Evolutionary conservation across 1,284 basidiomycete genomes (phyloP).

Genomic region (Cutaneotrichosporon arboriforme): DNA sequence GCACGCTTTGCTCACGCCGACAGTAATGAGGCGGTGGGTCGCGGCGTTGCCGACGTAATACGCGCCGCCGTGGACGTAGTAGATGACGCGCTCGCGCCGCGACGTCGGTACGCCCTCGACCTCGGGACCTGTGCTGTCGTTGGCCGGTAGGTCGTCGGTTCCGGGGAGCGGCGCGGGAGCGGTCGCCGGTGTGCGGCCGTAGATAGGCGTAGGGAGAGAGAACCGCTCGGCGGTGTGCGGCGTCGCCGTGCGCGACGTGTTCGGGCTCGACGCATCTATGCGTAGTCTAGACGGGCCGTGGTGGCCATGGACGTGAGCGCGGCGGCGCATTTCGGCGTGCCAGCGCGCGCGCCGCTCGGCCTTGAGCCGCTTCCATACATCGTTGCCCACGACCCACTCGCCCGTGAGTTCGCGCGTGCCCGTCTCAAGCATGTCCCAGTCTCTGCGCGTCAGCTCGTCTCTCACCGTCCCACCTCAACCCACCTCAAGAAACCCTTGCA

Average conservation of each 20-base stretch:
- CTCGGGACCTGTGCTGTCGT: conserved; percentile 17
- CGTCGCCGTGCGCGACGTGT: background rate
- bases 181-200: background rate
- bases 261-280: background rate
- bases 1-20: conserved; percentile 82
- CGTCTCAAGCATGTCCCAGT: conserved; percentile 68
- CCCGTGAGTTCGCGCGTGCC: conserved; percentile 79
- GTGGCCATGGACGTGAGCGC: conserved; percentile 2
- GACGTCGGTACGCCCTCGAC: conserved; percentile 18
- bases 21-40: conserved; percentile 87
- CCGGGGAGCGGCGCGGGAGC: background rate
- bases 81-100: conserved; percentile 70
- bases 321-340: conserved; percentile 16
- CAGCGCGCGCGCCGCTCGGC: conserved; percentile 62
- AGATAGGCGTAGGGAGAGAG: background rate
- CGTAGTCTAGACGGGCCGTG: conserved; percentile 12
- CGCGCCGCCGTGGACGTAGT: conserved; percentile 93
- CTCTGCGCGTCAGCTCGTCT: conserved; percentile 35
- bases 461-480: background rate
- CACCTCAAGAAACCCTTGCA: conserved; percentile 35
- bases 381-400: conserved; percentile 93
- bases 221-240: background rate
- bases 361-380: conserved; percentile 82
- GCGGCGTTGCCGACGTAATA: conserved; percentile 92
- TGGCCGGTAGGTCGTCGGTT: background rate